phyloP scores from a whole-genome alignment of 164 flowering plant species.

The Chloranthus sessilifolius region DNA sequence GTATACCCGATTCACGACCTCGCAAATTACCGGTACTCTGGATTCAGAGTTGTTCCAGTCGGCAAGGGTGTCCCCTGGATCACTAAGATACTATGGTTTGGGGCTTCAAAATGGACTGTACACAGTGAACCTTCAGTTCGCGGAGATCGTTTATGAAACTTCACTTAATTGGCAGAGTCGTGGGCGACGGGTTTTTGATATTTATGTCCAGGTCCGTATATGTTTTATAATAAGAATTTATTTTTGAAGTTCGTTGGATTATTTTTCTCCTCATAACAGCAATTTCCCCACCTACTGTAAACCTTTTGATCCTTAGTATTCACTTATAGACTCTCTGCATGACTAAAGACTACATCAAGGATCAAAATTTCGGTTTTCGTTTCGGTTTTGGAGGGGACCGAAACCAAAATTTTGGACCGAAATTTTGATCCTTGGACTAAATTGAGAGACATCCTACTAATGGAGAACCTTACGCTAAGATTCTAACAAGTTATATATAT shows the following conservation, averaged over 20 bases:
- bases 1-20: slow-evolving; percentile 19
- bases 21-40: slow-evolving; percentile 41
- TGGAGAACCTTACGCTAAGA: too few species aligned
- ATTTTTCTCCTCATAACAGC: too few species aligned
- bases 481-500: too few species aligned
- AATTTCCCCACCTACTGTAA: too few species aligned
- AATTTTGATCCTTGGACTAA: too few species aligned
- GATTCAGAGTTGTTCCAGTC: slow-evolving; percentile 66
- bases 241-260: neutral
- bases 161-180: slow-evolving; percentile 46
- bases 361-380: too few species aligned
- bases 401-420: too few species aligned
- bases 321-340: too few species aligned
- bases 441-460: too few species aligned
- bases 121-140: slow-evolving; percentile 60
- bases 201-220: slow-evolving; percentile 76
- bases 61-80: slow-evolving; percentile 62
- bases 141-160: slow-evolving; percentile 34
- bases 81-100: slow-evolving; percentile 73
- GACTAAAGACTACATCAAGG: too few species aligned
- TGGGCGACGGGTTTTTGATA: slow-evolving; percentile 76
- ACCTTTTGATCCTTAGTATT: too few species aligned
- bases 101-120: slow-evolving; percentile 84
- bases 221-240: neutral
- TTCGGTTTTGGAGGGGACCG: too few species aligned